phyloP scores from a whole-genome alignment of 2,329 filamentous ascomycete species.

The Alternaria angustiovoidea region DNA sequence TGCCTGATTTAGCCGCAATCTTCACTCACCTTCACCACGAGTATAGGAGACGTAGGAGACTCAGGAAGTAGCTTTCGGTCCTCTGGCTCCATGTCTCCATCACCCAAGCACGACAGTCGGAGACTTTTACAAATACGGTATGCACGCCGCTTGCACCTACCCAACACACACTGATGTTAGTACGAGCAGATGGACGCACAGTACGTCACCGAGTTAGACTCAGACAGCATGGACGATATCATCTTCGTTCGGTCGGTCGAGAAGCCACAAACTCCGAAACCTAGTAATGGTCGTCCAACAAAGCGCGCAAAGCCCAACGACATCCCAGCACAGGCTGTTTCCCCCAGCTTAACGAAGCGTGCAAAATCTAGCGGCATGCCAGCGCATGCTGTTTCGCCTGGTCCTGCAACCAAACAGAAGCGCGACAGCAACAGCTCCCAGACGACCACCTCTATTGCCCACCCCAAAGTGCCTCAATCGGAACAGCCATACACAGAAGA shows the following conservation, averaged over 20 bases:
- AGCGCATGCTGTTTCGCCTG: background rate
- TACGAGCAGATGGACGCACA: background rate
- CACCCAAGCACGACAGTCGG: background rate
- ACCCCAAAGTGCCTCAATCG: background rate
- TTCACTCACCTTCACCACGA: background rate
- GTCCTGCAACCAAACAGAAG: background rate
- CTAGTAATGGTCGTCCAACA: background rate
- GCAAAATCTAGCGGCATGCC: background rate
- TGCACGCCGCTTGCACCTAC: background rate
- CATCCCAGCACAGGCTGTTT: background rate
- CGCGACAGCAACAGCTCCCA: too few relatives aligned
- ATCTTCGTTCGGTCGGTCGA: slow-evolving; percentile 1
- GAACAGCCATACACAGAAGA: background rate
- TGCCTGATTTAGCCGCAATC: background rate
- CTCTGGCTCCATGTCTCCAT: background rate
- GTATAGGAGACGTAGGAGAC: too few relatives aligned
- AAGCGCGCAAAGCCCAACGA: background rate
- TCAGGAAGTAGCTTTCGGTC: background rate
- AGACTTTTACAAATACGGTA: background rate
- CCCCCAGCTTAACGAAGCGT: background rate
- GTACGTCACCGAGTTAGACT: background rate
- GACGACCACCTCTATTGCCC: background rate
- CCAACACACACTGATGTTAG: background rate
- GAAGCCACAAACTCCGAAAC: background rate
- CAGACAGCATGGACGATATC: background rate